Percentiles rank a stretch among this genome's conserved stretches.
Evolutionary conservation across 139 green algal genomes (phyloP).

Genomic region (Picochlorum sp.): DNA sequence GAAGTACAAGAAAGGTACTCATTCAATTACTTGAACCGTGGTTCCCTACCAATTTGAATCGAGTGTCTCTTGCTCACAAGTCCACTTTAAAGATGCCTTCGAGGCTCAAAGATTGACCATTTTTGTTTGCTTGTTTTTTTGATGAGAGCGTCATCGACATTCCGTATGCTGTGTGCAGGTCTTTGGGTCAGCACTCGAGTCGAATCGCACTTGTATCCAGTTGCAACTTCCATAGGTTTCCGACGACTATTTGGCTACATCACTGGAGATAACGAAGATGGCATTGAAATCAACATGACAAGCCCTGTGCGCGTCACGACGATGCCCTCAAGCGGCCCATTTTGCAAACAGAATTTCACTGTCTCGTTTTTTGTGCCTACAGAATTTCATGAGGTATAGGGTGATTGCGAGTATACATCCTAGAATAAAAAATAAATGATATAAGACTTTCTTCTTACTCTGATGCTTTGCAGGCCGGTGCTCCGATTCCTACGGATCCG

Average conservation of each 20-base stretch:
- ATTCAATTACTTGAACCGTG: background rate
- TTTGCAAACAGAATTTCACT: constrained; percentile 53
- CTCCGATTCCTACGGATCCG: constrained; percentile 35
- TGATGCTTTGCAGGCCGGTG: constrained; percentile 14
- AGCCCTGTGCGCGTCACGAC: constrained; percentile 26
- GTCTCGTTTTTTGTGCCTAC: constrained; percentile 64
- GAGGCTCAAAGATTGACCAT: constrained; percentile 12
- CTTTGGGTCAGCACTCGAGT: constrained; percentile 56
- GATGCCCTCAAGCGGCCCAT: constrained; percentile 3
- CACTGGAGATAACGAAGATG: constrained; percentile 40
- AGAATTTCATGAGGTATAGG: constrained; percentile 24
- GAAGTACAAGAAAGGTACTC: constrained; percentile 9
- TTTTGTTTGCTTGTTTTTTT: no score
- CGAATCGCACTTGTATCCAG: constrained; percentile 32
- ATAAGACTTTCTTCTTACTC: background rate
- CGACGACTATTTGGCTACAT: constrained; percentile 51
- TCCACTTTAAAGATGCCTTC: constrained; percentile 24
- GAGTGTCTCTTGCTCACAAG: background rate
- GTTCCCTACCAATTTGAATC: background rate
- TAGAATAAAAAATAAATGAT: no score
- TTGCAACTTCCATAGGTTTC: constrained; percentile 41
- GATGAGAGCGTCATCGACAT: background rate
- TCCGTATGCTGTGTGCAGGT: constrained; percentile 16
- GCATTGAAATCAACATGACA: constrained; percentile 56
- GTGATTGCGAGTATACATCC: no score